These are phyloP conservation scores for Ceratobasidium sp. DNA, from an alignment of 1,284 basidiomycete species.

Conservation along the genomic window DNA sequence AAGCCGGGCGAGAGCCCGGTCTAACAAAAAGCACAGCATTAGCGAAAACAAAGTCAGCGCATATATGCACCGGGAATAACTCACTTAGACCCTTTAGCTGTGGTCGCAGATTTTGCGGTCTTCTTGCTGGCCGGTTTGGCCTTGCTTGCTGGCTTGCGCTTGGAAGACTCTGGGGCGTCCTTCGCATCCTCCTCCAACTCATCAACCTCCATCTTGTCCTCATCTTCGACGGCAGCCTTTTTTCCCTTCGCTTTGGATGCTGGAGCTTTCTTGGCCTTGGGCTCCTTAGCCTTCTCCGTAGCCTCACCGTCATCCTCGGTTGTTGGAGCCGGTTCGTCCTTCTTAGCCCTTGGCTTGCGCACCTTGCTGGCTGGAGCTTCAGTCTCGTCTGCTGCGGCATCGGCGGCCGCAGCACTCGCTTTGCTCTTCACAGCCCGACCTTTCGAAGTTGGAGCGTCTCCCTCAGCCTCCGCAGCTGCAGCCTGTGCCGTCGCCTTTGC, in stretches of 20 bases:
- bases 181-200: slow-evolving; percentile 3
- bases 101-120: not conserved
- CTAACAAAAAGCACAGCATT: not conserved
- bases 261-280: slow-evolving; percentile 4
- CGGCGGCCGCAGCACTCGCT: not conserved
- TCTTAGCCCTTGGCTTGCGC: not conserved
- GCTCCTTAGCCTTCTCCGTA: not conserved
- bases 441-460: not conserved
- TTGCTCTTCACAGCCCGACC: not conserved
- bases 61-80: not conserved
- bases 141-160: slow-evolving; percentile 23
- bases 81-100: slow-evolving; percentile 15
- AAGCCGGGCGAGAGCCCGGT: not conserved
- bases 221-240: not conserved
- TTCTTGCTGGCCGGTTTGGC: slow-evolving; percentile 35
- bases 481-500: slow-evolving; percentile 25
- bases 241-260: slow-evolving; percentile 14
- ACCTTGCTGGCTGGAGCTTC: slow-evolving; percentile 1
- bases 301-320: not conserved
- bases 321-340: not conserved
- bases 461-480: slow-evolving; percentile 12
- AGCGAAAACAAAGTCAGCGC: not conserved
- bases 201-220: slow-evolving; percentile 34
- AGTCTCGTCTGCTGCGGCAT: not conserved
- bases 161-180: slow-evolving; percentile 1